Percentiles rank a stretch among this genome's conserved stretches.
These are phyloP conservation scores for Ascochyta clinopodiicola DNA, from an alignment of 2,329 filamentous ascomycete species.

Conservation along the genomic window DNA sequence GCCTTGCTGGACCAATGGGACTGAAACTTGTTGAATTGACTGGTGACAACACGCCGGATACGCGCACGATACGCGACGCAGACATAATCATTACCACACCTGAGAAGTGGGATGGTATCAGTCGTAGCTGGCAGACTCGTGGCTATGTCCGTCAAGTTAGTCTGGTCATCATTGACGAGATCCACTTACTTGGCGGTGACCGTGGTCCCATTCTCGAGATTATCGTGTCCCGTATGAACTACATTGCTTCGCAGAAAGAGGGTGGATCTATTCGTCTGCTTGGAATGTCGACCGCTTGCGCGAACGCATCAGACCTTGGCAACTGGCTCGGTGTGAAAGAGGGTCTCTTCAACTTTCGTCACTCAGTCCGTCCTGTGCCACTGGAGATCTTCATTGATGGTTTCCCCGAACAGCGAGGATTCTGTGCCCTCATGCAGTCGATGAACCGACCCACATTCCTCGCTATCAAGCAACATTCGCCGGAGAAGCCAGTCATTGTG, in stretches of 20 bases:
- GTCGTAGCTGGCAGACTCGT: conserved; percentile 97
- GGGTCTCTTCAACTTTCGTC: conserved; percentile 93
- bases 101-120: conserved; percentile 99
- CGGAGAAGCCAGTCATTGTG: conserved; percentile 95
- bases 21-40: conserved; percentile 94
- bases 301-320: conserved; percentile 89
- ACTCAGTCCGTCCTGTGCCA: conserved; percentile 95
- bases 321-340: conserved; percentile 98
- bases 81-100: conserved; percentile 98
- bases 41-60: conserved; percentile 97
- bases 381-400: conserved; percentile 97
- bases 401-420: conserved; percentile 92
- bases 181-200: conserved; percentile 94
- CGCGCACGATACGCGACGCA: conserved; percentile 89
- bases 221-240: conserved; percentile 94
- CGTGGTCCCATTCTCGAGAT: conserved; percentile 98
- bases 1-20: conserved; percentile 82
- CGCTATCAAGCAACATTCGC: conserved; percentile 95
- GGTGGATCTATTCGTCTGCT: conserved; percentile 82
- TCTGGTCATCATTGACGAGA: conserved; percentile 97
- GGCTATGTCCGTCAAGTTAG: conserved; percentile 95
- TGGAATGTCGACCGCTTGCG: conserved; percentile 99
- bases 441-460: conserved; percentile 98
- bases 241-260: conserved; percentile 93
- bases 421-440: conserved; percentile 97